Evolutionary conservation across 805 yeast genomes (phyloP), one percentile per base, ranked within the genome.

Genomic region (Lipomyces lipofer): DNA sequence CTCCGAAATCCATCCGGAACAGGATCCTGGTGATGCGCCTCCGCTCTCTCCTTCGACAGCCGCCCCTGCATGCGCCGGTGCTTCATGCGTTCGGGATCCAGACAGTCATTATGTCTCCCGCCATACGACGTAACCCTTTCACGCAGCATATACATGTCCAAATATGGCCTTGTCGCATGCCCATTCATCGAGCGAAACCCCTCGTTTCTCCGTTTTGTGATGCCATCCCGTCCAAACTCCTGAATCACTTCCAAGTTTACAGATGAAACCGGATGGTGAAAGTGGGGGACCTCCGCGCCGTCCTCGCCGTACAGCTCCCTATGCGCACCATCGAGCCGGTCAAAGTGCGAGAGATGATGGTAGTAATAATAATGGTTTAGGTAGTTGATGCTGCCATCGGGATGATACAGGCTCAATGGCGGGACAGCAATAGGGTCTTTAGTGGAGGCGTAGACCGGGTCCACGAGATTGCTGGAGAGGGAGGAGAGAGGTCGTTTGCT

Each of bases 241-340:
- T 22, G 45, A 9, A 56, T 46, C 15, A 25, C 32, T 30, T 56
- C 60, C n/a, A 56, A 45, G 29, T 56, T 56, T 13, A 56, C 49
- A 4, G 58, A 49, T 30, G 60, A 49, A 4, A 49, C 60, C 9
- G 58, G 56, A 22, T 56, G 60, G 25, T 53, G 60, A 28, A 35
- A 53, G 19, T 53, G 54, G 32, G 49, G 60, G 3, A 45, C 43
- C 25, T 53, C 55, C 10, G 27, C 10, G 5, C 58, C 54, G 24
- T 47, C 42, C 12, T 27, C 50, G 40, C 47, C 55, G 29, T 42
- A 53, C 47, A 49, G n/a, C 3, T 32, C 52, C 12, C 51, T 22
- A 25, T 49, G 59, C 4, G 43, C 36, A 17, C 56, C 56, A 21
- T 47, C 47, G 12, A 55, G 38, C n/a, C 45, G 35, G 44, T 55